Conservation (phyloP, 1,284 basidiomycete species). For the Moesziomyces sp. region DNA sequence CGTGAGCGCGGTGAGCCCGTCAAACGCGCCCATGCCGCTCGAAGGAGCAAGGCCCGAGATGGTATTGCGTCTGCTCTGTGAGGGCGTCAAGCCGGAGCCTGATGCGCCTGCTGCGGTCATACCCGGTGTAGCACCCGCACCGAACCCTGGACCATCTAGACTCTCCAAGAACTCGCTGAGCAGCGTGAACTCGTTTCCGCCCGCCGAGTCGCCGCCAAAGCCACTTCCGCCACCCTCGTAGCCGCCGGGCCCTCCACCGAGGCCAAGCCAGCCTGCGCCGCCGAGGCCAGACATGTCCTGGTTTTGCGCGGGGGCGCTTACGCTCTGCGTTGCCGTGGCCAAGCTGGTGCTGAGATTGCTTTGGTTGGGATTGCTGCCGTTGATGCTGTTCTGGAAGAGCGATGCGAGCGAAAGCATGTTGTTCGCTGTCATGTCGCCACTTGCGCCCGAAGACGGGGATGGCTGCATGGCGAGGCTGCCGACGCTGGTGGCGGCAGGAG, state of each 20-base stretch:
- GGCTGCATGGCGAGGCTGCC: constrained; percentile 17
- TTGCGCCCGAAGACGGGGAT: constrained; percentile 4
- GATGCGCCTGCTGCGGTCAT: constrained; percentile 19
- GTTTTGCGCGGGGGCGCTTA: background rate
- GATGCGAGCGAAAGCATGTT: constrained; percentile 35
- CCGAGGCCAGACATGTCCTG: constrained; percentile 39
- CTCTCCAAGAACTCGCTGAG: constrained; percentile 64
- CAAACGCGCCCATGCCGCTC: constrained; percentile 7
- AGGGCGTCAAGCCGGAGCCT: constrained; percentile 21
- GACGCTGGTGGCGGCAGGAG: background rate
- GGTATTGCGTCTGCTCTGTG: constrained; percentile 34
- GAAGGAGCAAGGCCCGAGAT: constrained; percentile 13
- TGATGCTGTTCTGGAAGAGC: constrained; percentile 27
- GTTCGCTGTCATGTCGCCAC: constrained; percentile 9
- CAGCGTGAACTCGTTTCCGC: constrained; percentile 61
- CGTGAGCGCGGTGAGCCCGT: constrained; percentile 26
- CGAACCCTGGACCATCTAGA: constrained; percentile 54
- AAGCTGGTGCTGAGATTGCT: background rate
- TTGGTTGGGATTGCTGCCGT: constrained; percentile 4
- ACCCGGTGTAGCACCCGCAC: constrained; percentile 27
- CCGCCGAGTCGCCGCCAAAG: constrained; percentile 59
- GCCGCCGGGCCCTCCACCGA: constrained; percentile 55
- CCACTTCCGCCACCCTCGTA: constrained; percentile 43
- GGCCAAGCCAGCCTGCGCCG: constrained; percentile 62
- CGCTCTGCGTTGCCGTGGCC: background rate